phyloP scores from a whole-genome alignment of 306 rosid species.

The Calophaca sinica region DNA sequence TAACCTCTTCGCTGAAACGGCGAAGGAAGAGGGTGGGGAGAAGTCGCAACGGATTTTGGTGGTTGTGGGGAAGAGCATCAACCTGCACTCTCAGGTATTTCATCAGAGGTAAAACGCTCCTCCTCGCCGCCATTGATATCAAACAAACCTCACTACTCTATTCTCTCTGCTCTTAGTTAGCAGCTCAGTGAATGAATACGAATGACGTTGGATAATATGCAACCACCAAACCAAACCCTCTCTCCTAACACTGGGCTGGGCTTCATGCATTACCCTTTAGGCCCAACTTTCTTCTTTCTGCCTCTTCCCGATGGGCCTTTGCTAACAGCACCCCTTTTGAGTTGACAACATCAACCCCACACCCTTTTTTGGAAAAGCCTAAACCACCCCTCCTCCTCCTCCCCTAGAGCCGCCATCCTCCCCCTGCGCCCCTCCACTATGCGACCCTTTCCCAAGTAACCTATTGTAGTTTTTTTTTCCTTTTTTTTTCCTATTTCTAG shows the following conservation, averaged over 20 bases:
- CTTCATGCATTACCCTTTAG: background rate
- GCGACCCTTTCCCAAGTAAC: too few relatives aligned
- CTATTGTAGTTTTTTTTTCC: too few relatives aligned
- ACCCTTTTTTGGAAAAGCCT: too few relatives aligned
- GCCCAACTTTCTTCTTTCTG: background rate
- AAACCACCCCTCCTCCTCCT: too few relatives aligned
- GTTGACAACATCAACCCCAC: too few relatives aligned
- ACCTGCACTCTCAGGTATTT: conserved; percentile 80
- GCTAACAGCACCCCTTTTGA: too few relatives aligned
- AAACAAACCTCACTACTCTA: background rate
- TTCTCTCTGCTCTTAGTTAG: background rate
- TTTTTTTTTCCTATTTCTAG: too few relatives aligned
- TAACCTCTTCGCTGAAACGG: conserved; percentile 79
- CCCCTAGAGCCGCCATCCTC: too few relatives aligned
- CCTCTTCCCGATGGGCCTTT: too few relatives aligned
- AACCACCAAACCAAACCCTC: conserved; percentile 3
- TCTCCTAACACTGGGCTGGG: conserved; percentile 3
- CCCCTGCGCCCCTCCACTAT: too few relatives aligned
- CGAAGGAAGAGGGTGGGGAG: conserved; percentile 55
- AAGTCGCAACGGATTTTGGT: conserved; percentile 37
- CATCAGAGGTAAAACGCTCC: conserved; percentile 53
- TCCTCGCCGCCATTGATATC: conserved; percentile 79
- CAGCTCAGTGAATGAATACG: background rate
- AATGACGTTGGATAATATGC: background rate
- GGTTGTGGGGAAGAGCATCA: conserved; percentile 39